Evolutionary conservation across 106 monocot genomes (phyloP).

Genomic region (Acorus gramineus): DNA sequence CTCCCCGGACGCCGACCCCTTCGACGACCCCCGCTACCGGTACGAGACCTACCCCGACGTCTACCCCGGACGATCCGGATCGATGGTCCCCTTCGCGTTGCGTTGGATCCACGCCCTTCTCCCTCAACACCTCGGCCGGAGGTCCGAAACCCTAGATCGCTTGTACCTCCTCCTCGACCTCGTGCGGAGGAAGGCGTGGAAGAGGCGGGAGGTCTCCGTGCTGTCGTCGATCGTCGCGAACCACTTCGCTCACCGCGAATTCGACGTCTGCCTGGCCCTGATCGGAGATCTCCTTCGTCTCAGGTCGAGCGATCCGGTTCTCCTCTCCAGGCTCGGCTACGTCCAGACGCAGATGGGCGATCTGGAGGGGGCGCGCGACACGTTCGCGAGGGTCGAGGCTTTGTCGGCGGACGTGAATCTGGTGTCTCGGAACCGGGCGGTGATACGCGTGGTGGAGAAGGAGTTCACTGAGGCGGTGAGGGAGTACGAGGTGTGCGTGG

Average conservation of each 20-base stretch:
- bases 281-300: slow-evolving; percentile 34
- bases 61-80: slow-evolving; percentile 54
- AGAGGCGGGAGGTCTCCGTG: slow-evolving; percentile 49
- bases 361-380: slow-evolving; percentile 39
- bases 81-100: slow-evolving; percentile 70
- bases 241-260: slow-evolving; percentile 75
- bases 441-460: slow-evolving; percentile 52
- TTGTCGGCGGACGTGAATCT: slow-evolving; percentile 33
- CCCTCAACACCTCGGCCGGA: slow-evolving; percentile 53
- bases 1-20: slow-evolving; percentile 4
- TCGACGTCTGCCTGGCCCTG: slow-evolving; percentile 59
- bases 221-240: slow-evolving; percentile 33
- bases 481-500: slow-evolving; percentile 89
- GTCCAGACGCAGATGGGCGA: slow-evolving; percentile 93
- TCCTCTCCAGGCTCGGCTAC: slow-evolving; percentile 64
- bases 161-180: slow-evolving; percentile 63
- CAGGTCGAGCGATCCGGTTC: slow-evolving; percentile 43
- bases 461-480: slow-evolving; percentile 75
- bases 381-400: slow-evolving; percentile 48
- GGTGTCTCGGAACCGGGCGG: slow-evolving; percentile 52
- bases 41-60: slow-evolving; percentile 60
- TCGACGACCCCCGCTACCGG: slow-evolving; percentile 41
- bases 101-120: slow-evolving; percentile 69
- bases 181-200: slow-evolving; percentile 41
- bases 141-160: slow-evolving; percentile 59